Evolutionary conservation across 345 rosid genomes (phyloP).

Genomic region (Gossypium arboreum): DNA sequence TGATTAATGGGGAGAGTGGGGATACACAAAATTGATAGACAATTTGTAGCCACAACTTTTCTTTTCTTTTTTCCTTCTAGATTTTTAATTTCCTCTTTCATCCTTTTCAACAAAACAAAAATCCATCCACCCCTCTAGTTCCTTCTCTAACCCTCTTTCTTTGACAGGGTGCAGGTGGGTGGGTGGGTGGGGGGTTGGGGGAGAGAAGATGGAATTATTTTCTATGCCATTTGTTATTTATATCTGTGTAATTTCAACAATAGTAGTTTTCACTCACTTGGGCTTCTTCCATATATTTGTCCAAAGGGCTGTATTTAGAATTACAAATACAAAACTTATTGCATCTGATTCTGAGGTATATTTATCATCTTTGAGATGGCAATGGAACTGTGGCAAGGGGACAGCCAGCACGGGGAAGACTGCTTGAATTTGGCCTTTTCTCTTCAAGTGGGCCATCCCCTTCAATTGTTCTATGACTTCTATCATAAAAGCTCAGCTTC

Average conservation of each 20-base stretch:
- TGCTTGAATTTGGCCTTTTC: conserved; percentile 22
- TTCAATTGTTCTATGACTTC: background rate
- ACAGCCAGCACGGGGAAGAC: conserved; percentile 23
- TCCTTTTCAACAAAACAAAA: conserved; percentile 27
- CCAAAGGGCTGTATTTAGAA: too few species aligned
- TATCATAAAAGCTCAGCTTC: conserved; percentile 32
- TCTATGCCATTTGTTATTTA: background rate
- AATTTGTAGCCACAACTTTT: conserved; percentile 62
- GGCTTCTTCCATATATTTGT: too few species aligned
- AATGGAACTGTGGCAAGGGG: conserved; percentile 13
- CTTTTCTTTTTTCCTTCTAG: conserved; percentile 24
- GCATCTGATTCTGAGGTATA: background rate
- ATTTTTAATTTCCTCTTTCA: conserved; percentile 23
- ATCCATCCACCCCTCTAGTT: conserved; percentile 31
- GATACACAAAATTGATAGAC: conserved; percentile 35
- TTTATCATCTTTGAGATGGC: conserved; percentile 17
- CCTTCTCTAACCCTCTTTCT: conserved; percentile 32
- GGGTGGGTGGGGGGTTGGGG: too few species aligned
- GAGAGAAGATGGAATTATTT: background rate
- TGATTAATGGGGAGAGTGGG: conserved; percentile 31
- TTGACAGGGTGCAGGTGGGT: conserved; percentile 33
- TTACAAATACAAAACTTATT: background rate
- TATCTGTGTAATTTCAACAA: too few species aligned
- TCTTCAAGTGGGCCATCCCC: conserved; percentile 20
- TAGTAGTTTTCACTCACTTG: too few species aligned